Percentiles rank a stretch among this genome's conserved stretches.
phyloP scores from a whole-genome alignment of 345 rosid genomes.

The Populus pruinosa region DNA sequence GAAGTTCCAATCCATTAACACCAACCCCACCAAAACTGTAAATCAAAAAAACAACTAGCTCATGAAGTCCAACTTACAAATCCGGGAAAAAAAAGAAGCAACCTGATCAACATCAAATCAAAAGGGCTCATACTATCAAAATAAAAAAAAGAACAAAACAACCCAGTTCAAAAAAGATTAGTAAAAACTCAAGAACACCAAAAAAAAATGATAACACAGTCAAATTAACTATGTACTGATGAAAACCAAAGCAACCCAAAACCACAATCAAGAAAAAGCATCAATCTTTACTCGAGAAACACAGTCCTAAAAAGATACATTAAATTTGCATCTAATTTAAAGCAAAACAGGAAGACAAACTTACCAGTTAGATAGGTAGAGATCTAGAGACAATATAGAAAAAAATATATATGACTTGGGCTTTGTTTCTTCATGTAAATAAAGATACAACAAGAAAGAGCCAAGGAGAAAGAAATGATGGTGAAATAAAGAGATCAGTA shows the following conservation, averaged over 20 bases:
- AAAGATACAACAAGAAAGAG: not conserved
- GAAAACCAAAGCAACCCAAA: constrained; percentile 19
- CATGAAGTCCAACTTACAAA: not conserved
- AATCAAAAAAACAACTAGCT: constrained; percentile 18
- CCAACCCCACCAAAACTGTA: constrained; percentile 35
- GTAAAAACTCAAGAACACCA: not conserved
- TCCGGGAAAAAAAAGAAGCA: not conserved
- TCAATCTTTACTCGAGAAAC: constrained; percentile 6
- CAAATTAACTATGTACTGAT: not conserved
- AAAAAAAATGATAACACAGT: not conserved
- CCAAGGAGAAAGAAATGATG: not conserved
- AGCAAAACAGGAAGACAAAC: not conserved
- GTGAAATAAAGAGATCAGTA: constrained; percentile 7
- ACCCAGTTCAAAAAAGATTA: constrained; percentile 14
- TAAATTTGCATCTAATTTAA: not conserved
- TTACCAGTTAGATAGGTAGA: constrained; percentile 23
- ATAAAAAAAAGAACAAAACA: constrained; percentile 12
- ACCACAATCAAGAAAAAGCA: constrained; percentile 11
- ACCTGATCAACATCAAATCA: constrained; percentile 1
- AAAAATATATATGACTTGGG: constrained; percentile 3
- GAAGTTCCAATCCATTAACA: constrained; percentile 52
- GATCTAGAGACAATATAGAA: constrained; percentile 20
- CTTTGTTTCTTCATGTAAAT: not conserved
- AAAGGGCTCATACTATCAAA: not conserved
- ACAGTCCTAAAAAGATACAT: not conserved